Base-by-base conservation (phyloP, 371 early-diverging fungal species). In the Mucor velutinosus region DNA sequence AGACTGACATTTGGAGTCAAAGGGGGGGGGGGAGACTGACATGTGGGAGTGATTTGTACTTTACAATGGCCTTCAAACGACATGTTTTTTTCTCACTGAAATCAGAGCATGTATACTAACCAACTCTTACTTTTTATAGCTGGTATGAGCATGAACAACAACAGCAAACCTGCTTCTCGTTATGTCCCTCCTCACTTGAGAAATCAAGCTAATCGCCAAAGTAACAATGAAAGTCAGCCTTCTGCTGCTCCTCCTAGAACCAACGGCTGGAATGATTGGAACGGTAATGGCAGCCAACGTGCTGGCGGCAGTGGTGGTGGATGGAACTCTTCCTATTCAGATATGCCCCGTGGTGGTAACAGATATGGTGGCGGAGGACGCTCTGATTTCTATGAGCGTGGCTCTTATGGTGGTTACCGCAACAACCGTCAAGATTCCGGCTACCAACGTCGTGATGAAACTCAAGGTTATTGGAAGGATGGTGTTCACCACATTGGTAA, bases 401-500 rank as follows among this genome's bases (percentile, higher is more conserved):
- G 78, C 15, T 77, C 78, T 17, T 77, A 77, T 59, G 78, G 75
- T 30, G 78, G 78, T 49, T 76, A 77, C 56, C 69, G 69, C 43
- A 64, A 78, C 66, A 70, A 76, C 59, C 83, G 83, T 60, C 83
- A 85, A 67, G 81, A 83, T 19, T 73, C 58, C 43, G 70, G 70
- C 61, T 78, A 79, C 30, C 76, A 73, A 32, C 78, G 86, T 70
- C 81, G 86, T 67, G 85, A 81, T 51, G 82, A 84, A 25, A 73
- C 76, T 53, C 78, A 78, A 80, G 58, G 92, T 91, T 53, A 66
- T 75, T 93, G 92, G 92, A 83, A 88, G 64, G 80, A 90, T 65
- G 93, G 92, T 58, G 81, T 82, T 37, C 96, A 81, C 57, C 61
- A 61, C 17, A 65, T 79, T 25, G 81, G 76, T 4, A 75, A 71